Percentiles rank a stretch among this genome's conserved stretches.
Conservation (phyloP, 202 grass and related monocot species). For the Schoenoplectus tabernaemontani region DNA sequence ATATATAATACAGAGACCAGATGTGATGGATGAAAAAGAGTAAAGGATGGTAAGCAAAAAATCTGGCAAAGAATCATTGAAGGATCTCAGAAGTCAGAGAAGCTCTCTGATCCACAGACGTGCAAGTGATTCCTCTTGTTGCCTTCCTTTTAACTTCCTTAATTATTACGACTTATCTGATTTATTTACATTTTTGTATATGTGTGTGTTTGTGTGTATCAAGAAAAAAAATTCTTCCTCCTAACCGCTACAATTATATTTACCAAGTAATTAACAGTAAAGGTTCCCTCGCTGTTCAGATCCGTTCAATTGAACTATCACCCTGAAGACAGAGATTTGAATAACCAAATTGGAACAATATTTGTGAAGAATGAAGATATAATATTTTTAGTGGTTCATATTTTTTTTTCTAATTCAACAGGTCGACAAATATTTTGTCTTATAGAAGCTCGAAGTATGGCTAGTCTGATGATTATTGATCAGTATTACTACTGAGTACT, state of each 20-base stretch:
- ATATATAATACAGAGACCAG: background rate
- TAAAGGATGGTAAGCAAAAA: slow-evolving; percentile 19
- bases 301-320: background rate
- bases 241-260: background rate
- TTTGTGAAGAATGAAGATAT: background rate
- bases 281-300: background rate
- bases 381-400: too few species aligned
- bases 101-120: slow-evolving; percentile 39
- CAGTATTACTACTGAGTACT: too few species aligned
- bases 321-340: background rate
- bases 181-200: background rate
- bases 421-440: too few species aligned
- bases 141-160: slow-evolving; percentile 27
- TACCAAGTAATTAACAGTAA: background rate
- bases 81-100: slow-evolving; percentile 52
- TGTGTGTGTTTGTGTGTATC: too few species aligned
- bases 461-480: too few species aligned
- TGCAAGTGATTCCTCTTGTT: slow-evolving; percentile 68
- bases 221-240: too few species aligned
- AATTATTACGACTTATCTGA: background rate
- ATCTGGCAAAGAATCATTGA: slow-evolving; percentile 49
- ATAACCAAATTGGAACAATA: background rate
- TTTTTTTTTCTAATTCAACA: too few species aligned
- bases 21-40: slow-evolving; percentile 29
- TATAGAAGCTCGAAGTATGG: too few species aligned